Conservation (phyloP, 2,329 filamentous ascomycete genomes). For the Dactylonectria estremocensis region DNA sequence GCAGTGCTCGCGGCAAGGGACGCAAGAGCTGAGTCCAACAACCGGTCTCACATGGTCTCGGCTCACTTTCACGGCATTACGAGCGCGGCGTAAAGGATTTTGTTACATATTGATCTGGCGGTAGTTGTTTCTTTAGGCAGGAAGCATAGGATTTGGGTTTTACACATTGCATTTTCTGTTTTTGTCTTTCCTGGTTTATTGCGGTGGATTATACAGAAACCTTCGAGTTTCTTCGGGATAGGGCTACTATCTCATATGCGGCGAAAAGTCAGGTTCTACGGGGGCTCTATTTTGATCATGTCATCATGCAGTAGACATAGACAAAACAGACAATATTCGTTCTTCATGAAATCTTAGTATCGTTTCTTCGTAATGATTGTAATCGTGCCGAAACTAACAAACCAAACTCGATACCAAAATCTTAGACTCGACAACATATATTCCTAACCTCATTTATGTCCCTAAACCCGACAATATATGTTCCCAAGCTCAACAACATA, state of each 20-base stretch:
- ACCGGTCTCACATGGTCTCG: constrained; percentile 16
- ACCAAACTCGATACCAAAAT: no score
- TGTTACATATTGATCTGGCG: constrained; percentile 31
- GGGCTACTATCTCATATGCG: background rate
- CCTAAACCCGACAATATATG: no score
- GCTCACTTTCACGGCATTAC: constrained; percentile 47
- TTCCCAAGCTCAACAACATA: no score
- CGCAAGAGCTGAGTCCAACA: constrained; percentile 52
- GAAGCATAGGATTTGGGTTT: constrained; percentile 27
- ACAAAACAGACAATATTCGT: constrained; percentile 38
- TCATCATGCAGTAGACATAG: constrained; percentile 41
- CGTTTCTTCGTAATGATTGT: constrained; percentile 10
- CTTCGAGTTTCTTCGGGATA: constrained; percentile 16
- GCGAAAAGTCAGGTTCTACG: constrained; percentile 28
- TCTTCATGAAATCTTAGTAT: constrained; percentile 22
- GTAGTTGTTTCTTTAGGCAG: constrained; percentile 29
- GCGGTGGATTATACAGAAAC: constrained; percentile 16
- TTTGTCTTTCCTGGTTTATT: constrained; percentile 27
- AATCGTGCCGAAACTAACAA: constrained; percentile 5
- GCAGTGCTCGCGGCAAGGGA: constrained; percentile 65
- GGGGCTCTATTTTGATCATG: constrained; percentile 16
- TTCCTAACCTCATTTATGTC: no score
- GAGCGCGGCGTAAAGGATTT: constrained; percentile 48
- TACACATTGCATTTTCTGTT: constrained; percentile 24
- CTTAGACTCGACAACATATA: no score